Conservation (phyloP, 2,329 filamentous ascomycete species). For the Zymoseptoria pseudotritici region DNA sequence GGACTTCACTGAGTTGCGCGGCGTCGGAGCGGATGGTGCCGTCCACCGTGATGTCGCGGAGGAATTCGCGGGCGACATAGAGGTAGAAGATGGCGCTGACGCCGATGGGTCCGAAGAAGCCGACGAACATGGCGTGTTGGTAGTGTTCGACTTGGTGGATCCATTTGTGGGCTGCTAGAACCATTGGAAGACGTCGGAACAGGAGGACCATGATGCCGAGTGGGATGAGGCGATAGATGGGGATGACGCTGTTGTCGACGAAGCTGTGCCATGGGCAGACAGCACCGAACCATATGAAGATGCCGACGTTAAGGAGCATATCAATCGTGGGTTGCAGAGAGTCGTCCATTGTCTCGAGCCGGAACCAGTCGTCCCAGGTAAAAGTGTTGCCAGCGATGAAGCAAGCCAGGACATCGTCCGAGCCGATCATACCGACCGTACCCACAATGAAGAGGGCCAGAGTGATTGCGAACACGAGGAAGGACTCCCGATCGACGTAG, state of each 20-base stretch:
- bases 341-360: constrained; percentile 79
- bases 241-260: constrained; percentile 58
- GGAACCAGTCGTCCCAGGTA: constrained; percentile 92
- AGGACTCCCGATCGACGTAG: constrained; percentile 80
- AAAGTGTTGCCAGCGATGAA: constrained; percentile 89
- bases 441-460: constrained; percentile 80
- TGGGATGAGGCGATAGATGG: constrained; percentile 63
- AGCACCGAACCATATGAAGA: constrained; percentile 89
- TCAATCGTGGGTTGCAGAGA: constrained; percentile 91
- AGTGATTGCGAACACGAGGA: constrained; percentile 77
- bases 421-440: constrained; percentile 79
- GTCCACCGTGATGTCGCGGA: constrained; percentile 51
- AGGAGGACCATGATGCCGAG: constrained; percentile 71
- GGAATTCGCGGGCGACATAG: constrained; percentile 70
- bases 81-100: constrained; percentile 88
- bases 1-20: constrained; percentile 54
- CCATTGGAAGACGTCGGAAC: constrained; percentile 67
- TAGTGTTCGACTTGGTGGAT: constrained; percentile 72
- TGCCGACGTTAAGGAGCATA: constrained; percentile 81
- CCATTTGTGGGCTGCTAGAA: constrained; percentile 62
- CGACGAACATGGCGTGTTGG: constrained; percentile 74
- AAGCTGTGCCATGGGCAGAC: constrained; percentile 76
- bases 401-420: constrained; percentile 82
- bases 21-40: constrained; percentile 60
- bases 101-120: constrained; percentile 89